Evolutionary conservation across 202 grass and related monocot genomes (phyloP), one percentile per base, ranked within the genome.

Genomic region (Carex sylvatica): DNA sequence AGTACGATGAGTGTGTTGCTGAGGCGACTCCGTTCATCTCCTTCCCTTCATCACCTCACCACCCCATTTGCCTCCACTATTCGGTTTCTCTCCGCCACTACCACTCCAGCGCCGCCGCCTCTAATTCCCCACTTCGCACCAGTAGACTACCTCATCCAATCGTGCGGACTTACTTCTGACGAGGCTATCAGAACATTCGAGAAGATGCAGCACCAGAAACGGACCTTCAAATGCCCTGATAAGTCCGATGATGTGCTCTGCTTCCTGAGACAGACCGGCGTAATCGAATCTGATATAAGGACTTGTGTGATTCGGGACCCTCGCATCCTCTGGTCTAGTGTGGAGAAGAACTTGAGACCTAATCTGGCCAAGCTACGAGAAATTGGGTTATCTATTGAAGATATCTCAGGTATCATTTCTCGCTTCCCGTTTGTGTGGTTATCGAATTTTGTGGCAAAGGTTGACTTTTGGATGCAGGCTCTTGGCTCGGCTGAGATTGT

Each of bases 81-180:
- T 47, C 44, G 2, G 44, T 47, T 47, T 47, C 44, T 47, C 44
- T 47, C 44, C 10, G 8, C 44, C 44, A 2, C 9, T 47, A 10
- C 44, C 44, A 47, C 9, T 47, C 44, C 9, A 11, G 44, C 44
- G 9, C 44, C 44, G 44, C 44, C 44, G 9, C 44, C 2, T 47
- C 2, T 47, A 47, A 47, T 11, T 47, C 44, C 44, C 3, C 44
- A 47, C 44, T 47, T 47, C 44, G 44, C 44, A 11, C 44, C 44
- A 11, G 66, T 80, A 3, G 80, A 86, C 9, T 90, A 93, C 83
- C 91, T 93, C 24, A 83, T 90, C 67, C 22, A 79, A 31, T 54
- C 83, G 19, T 90, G 85, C 33, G 83, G 83, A 36, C 66, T 93
- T 35, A 23, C 83, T 31, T 20, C 53, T 15, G 13, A 76, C 0